Percentiles rank a stretch among this genome's conserved stretches.
Evolutionary conservation across 345 rosid genomes (phyloP).

Genomic region (rapeseed (Brassica napus)): Da-Ae NC_063448.1:11654001-11654500

Average conservation of each 20-base stretch:
- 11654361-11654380: not conserved
- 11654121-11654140: not conserved
- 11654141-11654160: not conserved
- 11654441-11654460: not conserved
- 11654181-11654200: conserved; percentile 10
- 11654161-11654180: not conserved
- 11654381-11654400: too few relatives aligned
- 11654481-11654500: conserved; percentile 9
- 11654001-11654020: conserved; percentile 16
- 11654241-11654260: conserved; percentile 21
- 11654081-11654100: not conserved
- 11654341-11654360: too few relatives aligned
- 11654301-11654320: too few relatives aligned
- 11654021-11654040: conserved; percentile 8
- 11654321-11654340: too few relatives aligned
- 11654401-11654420: too few relatives aligned
- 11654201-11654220: not conserved
- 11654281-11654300: conserved; percentile 17
- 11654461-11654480: conserved; percentile 26
- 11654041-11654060: not conserved
- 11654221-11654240: not conserved
- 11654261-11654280: conserved; percentile 63
- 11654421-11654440: too few relatives aligned
- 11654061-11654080: not conserved
- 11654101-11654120: conserved; percentile 14